phyloP scores from a whole-genome alignment of 306 rosid species.

The Elaeagnus macrophylla region DNA sequence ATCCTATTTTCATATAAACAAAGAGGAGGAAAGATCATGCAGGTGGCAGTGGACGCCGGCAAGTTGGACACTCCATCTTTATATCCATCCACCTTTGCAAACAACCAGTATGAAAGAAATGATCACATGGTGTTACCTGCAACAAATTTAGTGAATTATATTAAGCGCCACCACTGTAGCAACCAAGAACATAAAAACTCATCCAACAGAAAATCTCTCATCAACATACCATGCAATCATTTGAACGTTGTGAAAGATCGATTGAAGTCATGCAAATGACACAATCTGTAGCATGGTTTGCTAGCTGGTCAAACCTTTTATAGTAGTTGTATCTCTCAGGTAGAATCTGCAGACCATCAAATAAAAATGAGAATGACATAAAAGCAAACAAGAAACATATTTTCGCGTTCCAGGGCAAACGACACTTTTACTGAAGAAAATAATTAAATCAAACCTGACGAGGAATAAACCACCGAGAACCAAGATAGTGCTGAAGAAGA shows the following conservation, averaged over 20 bases:
- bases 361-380: conserved; percentile 14
- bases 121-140: conserved; percentile 98
- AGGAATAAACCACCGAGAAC: conserved; percentile 98
- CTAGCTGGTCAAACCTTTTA: conserved; percentile 56
- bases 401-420: too few relatives aligned
- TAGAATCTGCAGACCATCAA: conserved; percentile 53
- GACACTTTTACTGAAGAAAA: neutral
- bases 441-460: conserved; percentile 57
- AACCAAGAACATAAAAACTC: neutral
- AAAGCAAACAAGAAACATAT: neutral
- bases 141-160: conserved; percentile 16
- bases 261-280: conserved; percentile 94
- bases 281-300: conserved; percentile 63
- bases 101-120: conserved; percentile 92
- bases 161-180: conserved; percentile 3
- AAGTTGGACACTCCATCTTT: conserved; percentile 99
- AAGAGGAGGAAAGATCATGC: conserved; percentile 37
- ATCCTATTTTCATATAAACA: conserved; percentile 43
- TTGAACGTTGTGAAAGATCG: conserved; percentile 52
- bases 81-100: conserved; percentile 99
- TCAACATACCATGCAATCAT: conserved; percentile 75
- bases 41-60: conserved; percentile 90
- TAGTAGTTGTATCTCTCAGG: conserved; percentile 91
- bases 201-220: neutral
- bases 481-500: conserved; percentile 88